These are phyloP conservation scores for Suillus tomentosus DNA, from an alignment of 768 basidiomycete genomes.

Conservation along the genomic window DNA sequence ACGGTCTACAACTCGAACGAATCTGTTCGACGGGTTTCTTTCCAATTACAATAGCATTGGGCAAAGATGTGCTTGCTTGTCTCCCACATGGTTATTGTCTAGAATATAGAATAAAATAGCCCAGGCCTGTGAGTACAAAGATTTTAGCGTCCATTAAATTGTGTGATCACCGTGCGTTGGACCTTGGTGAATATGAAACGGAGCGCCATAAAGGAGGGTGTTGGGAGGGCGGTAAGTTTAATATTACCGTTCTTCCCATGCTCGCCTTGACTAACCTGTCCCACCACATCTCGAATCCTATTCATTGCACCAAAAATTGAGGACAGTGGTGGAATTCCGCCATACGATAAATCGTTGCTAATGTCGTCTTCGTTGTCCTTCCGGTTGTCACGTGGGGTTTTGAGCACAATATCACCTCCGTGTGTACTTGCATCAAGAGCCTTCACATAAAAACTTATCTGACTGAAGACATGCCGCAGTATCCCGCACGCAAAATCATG, in stretches of 20 bases:
- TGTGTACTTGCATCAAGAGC: slow-evolving; percentile 24
- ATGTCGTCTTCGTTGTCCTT: slow-evolving; percentile 22
- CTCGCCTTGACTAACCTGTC: neutral
- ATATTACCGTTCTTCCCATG: neutral
- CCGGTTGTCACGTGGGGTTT: slow-evolving; percentile 41
- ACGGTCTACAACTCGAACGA: too few species aligned
- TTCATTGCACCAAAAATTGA: neutral
- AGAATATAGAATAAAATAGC: neutral
- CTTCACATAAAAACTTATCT: neutral
- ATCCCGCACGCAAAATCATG: slow-evolving; percentile 63
- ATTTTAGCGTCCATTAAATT: neutral
- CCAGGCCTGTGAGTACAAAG: neutral
- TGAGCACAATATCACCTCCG: slow-evolving; percentile 51
- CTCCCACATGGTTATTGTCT: neutral
- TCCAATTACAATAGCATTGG: neutral
- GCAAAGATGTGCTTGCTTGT: neutral
- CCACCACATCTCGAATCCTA: neutral
- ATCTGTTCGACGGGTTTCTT: neutral
- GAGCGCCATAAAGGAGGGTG: neutral
- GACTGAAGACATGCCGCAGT: slow-evolving; percentile 30
- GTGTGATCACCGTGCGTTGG: neutral
- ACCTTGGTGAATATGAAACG: neutral
- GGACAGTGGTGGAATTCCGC: neutral
- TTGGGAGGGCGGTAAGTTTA: neutral
- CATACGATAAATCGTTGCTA: neutral